A percentile compares a stretch with the other conserved stretches of the same genome.
phyloP scores from a whole-genome alignment of 139 green algal genomes.

The Chlamydomonas sphaeroides region DNA sequence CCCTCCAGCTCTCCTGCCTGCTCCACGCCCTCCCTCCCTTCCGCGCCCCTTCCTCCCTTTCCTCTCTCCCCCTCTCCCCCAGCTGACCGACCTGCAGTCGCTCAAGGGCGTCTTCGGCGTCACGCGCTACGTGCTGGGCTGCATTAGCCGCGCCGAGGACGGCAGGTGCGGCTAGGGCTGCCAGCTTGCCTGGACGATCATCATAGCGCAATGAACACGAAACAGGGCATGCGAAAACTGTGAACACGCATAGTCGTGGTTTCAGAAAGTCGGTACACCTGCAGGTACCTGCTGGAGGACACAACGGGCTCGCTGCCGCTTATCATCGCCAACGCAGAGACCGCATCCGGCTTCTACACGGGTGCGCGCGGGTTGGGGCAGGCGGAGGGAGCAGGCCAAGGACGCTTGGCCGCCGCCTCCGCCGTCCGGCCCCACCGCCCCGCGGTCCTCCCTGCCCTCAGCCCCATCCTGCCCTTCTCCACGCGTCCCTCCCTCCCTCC shows the following conservation, averaged over 20 bases:
- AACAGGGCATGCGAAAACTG: too few relatives aligned
- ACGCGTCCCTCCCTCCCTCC: too few relatives aligned
- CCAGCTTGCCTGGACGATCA: too few relatives aligned
- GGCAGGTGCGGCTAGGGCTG: slow-evolving; percentile 49
- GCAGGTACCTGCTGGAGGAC: slow-evolving; percentile 85
- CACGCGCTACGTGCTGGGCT: slow-evolving; percentile 78
- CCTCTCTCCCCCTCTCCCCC: background rate
- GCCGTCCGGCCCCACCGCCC: background rate
- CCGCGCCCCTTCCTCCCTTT: background rate
- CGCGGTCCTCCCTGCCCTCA: too few relatives aligned
- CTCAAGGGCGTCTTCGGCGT: slow-evolving; percentile 74
- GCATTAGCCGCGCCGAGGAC: slow-evolving; percentile 81
- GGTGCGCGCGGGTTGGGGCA: slow-evolving; percentile 40
- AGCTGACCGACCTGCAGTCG: slow-evolving; percentile 85
- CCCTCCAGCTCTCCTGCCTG: too few relatives aligned
- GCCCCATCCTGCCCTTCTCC: too few relatives aligned
- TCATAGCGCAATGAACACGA: too few relatives aligned
- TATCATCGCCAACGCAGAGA: slow-evolving; percentile 74
- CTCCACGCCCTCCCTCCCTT: too few relatives aligned
- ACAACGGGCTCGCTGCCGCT: slow-evolving; percentile 75
- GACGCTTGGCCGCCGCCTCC: too few relatives aligned
- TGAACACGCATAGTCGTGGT: too few relatives aligned
- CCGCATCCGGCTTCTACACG: slow-evolving; percentile 77
- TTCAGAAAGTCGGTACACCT: too few relatives aligned
- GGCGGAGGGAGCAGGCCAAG: too few relatives aligned